These are phyloP conservation scores for Geotrichum candidum DNA, from an alignment of 1,139 yeast species.

Conservation along the genomic window DNA sequence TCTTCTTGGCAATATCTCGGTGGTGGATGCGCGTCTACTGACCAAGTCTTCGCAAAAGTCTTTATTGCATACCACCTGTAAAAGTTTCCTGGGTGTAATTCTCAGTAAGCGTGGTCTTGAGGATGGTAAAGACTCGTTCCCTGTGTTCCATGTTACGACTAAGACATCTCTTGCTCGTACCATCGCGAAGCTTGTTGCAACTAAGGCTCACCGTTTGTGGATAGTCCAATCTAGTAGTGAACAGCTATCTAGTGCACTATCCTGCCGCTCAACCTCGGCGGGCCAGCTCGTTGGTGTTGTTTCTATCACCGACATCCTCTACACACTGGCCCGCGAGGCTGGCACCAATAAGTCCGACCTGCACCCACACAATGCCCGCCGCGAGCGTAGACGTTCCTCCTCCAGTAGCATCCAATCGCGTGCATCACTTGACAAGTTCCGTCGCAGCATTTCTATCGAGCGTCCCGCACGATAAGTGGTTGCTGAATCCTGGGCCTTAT, in stretches of 20 bases:
- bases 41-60: constrained; percentile 79
- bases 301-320: constrained; percentile 81
- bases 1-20: constrained; percentile 84
- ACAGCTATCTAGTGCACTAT: constrained; percentile 11
- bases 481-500: background rate
- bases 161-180: constrained; percentile 79
- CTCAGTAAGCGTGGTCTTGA: constrained; percentile 83
- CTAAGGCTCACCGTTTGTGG: constrained; percentile 91
- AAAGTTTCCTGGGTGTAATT: constrained; percentile 81
- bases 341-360: constrained; percentile 50
- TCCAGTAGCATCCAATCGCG: constrained; percentile 33
- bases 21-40: constrained; percentile 85
- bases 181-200: constrained; percentile 90
- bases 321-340: constrained; percentile 67
- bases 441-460: constrained; percentile 20
- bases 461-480: constrained; percentile 10
- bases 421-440: constrained; percentile 20
- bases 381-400: constrained; percentile 65
- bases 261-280: constrained; percentile 42
- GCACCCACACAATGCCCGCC: constrained; percentile 80
- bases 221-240: constrained; percentile 52
- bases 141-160: constrained; percentile 86
- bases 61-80: constrained; percentile 70
- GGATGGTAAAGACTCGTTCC: constrained; percentile 93
- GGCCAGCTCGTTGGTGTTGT: constrained; percentile 90